Base-by-base conservation (phyloP, 2,329 filamentous ascomycete genomes). In the Microcera coccophila region DNA sequence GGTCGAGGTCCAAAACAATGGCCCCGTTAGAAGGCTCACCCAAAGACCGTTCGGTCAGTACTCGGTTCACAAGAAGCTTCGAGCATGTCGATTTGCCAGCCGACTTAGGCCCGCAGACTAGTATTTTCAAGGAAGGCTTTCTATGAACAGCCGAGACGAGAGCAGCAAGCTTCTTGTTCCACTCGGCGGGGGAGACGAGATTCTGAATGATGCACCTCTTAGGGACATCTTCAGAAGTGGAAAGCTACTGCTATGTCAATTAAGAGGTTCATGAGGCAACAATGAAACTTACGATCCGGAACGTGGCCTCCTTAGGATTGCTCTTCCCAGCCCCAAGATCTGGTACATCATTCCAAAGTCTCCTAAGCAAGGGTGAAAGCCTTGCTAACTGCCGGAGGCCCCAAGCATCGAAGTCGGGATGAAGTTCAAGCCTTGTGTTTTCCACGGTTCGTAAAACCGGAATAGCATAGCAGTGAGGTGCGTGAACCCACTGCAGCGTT, bases 41-140 rank as follows among this genome's bases (percentile, higher is more conserved):
- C 15, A 38, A 38, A 19, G 24, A 15, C 12, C 41, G 38, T 15
- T 57, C 53, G 3, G 80, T 84, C n/a, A 87, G 63, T 8, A 87
- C 66, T 10, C 79, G 75, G 56, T 90, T 90, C 8, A 75, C 66
- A 3, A 90, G 67, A 4, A 88, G 62, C 36, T 77, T 79, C 11
- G 78, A 76, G 59, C 90, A 86, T 0, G 84, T 89, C 1, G 86
- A 90, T 58, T 90, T 90, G 3, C 86, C 86, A 3, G 85, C 80
- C 1, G 78, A 81, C 50, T 88, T 86, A 0, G 83, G 78, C 0
- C 86, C 86, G 38, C 82, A 82, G 3, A 88, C 68, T 47, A 90
- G 69, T 5, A 79, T 69, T 2, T 69, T 67, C 3, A 62, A 62
- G 35, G 63, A 60, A 5, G 56, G 61, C 12, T 57, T 60, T 29